Percentiles rank a stretch among this genome's conserved stretches.
Evolutionary conservation across 2,329 filamentous ascomycete genomes (phyloP).

Genomic region (Colletotrichum sp.): DNA sequence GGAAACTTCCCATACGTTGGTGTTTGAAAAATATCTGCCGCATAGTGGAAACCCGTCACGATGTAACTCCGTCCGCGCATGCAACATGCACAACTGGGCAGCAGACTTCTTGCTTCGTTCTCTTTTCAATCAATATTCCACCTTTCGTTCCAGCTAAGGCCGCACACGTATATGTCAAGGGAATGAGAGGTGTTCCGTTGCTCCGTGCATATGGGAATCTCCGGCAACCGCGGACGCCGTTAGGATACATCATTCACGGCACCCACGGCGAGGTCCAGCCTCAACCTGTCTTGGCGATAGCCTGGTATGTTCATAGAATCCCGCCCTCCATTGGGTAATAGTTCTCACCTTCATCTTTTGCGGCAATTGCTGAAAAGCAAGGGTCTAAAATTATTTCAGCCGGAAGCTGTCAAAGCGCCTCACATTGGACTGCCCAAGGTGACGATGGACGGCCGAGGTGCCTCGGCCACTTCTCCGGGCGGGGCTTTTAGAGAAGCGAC

Average conservation of each 20-base stretch:
- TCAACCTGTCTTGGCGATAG: not conserved
- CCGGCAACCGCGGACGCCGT: not conserved
- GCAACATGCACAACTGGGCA: not conserved
- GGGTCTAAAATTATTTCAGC: not conserved
- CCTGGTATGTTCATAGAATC: not conserved
- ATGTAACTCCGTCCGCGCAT: not conserved
- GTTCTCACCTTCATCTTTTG: not conserved
- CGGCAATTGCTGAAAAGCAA: not conserved
- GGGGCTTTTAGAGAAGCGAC: not conserved
- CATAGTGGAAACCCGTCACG: not conserved
- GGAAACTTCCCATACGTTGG: not conserved
- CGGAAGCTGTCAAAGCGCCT: not conserved
- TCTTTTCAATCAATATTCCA: not conserved
- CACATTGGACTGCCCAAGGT: not conserved
- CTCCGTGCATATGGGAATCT: not conserved
- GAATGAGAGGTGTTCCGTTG: not conserved
- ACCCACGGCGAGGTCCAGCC: not conserved
- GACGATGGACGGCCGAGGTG: not conserved
- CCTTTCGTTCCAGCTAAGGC: not conserved
- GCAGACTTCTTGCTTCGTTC: not conserved
- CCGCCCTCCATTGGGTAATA: not conserved
- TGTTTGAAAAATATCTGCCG: not conserved
- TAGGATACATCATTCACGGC: not conserved
- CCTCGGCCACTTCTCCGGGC: not conserved
- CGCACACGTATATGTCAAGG: not conserved